These are phyloP conservation scores for Inga oerstediana DNA, from an alignment of 306 rosid species.

Conservation along the genomic window DNA sequence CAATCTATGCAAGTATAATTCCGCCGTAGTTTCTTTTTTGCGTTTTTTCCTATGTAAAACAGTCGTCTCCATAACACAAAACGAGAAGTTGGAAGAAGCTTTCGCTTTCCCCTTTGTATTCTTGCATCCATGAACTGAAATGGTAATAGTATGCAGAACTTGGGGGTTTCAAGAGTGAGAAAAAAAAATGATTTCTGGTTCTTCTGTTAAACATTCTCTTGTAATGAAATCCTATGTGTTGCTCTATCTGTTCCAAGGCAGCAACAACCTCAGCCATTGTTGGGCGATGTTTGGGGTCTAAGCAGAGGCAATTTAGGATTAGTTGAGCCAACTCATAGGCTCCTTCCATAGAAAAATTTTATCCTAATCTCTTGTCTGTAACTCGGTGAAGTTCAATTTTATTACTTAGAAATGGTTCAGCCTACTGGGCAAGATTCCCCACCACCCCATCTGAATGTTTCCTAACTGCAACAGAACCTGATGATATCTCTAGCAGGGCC, in stretches of 20 bases:
- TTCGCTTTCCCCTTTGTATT: background rate
- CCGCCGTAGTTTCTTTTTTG: constrained; percentile 6
- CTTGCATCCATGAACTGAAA: background rate
- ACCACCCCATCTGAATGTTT: constrained; percentile 38
- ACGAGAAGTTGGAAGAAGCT: background rate
- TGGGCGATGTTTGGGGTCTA: constrained; percentile 36
- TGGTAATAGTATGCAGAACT: background rate
- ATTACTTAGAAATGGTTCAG: constrained; percentile 35
- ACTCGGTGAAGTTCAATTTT: constrained; percentile 15
- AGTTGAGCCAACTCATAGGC: constrained; percentile 39
- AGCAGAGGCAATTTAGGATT: constrained; percentile 39
- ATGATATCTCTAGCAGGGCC: constrained; percentile 47
- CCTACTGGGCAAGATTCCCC: constrained; percentile 46
- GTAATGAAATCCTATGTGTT: constrained; percentile 2
- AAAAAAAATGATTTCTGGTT: background rate
- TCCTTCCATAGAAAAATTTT: constrained; percentile 34
- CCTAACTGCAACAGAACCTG: constrained; percentile 40
- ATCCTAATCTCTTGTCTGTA: constrained; percentile 38
- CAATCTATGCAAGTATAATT: constrained; percentile 1
- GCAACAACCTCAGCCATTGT: constrained; percentile 44
- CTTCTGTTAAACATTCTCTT: background rate
- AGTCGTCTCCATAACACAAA: background rate
- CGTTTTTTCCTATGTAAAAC: background rate
- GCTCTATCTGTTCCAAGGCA: constrained; percentile 33
- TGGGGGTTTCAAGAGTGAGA: constrained; percentile 4